Base-by-base conservation (phyloP, 306 rosid genomes). In the Vigna angularis region DNA sequence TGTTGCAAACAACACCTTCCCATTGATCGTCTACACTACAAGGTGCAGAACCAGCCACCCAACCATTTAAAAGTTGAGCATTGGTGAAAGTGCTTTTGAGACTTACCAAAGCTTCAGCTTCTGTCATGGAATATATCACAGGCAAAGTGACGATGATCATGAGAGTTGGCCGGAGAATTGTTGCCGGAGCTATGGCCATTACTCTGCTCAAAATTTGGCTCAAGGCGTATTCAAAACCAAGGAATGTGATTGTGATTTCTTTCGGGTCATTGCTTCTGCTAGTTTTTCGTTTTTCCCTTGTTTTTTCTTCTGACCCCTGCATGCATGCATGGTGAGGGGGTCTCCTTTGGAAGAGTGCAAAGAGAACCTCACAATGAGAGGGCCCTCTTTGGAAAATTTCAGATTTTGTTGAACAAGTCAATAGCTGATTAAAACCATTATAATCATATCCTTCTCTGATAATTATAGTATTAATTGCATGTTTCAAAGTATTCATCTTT, bases 51-150 rank as follows among this genome's bases (percentile, higher is more conserved):
- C 30, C 72, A 10, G 68, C 36, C 11, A 81, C 79, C 97, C 97
- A 92, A 56, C 74, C 77, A 10, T 26, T 20, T 28, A 90, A 84
- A 16, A 86, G 77, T n/a, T 28, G 38, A 1, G 83, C 52, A 15
- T 87, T 74, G 6, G 89, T 74, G 10, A 92, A 86, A 1, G 93
- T 85, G 2, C 30, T 66, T 64, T 90, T 92, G 72, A 92, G 80
- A 34, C 57, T 83, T 22, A 92, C 38, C 82, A 92, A 74, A 1
- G 97, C 93, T 63, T 92, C 91, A 1, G 86, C 52, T 45, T 92
- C 94, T 22, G 86, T 45, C 62, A 85, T 15, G 1, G 94, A 84
- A 86, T 22, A 36, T n/a, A 77, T 30, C 38, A 55, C 48, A 0
- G 83, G 71, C 52, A 70, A 66, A 3, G 65, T 5, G 9, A 81